phyloP scores from a whole-genome alignment of 176 grass and related monocot species.

The Thalia dealbata region DNA sequence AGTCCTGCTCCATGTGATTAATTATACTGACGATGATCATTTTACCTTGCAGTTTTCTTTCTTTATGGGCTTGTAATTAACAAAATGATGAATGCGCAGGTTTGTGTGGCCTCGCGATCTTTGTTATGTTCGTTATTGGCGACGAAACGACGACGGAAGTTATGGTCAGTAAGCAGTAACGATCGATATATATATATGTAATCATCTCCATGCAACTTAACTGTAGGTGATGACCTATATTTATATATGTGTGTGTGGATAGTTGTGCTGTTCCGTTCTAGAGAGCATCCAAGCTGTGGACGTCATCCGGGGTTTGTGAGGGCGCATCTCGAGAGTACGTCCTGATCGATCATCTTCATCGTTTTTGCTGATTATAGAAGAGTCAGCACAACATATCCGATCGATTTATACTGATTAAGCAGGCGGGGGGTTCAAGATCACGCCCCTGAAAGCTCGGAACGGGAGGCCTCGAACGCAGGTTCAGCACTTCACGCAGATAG shows the following conservation, averaged over 20 bases:
- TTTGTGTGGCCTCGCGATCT: constrained; percentile 92
- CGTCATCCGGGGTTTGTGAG: constrained; percentile 64
- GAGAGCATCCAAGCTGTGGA: constrained; percentile 71
- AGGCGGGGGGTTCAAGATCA: constrained; percentile 98
- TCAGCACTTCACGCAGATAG: constrained; percentile 93
- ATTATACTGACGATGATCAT: neutral
- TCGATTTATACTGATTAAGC: too few species aligned
- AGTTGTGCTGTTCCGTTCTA: constrained; percentile 90
- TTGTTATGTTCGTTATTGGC: constrained; percentile 94
- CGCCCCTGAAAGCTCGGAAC: constrained; percentile 55
- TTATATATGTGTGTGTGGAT: constrained; percentile 6
- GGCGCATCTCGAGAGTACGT: constrained; percentile 87
- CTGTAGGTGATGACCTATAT: too few species aligned
- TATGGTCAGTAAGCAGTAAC: constrained; percentile 74
- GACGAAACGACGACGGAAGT: constrained; percentile 94
- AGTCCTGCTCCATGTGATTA: constrained; percentile 72
- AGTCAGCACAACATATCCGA: too few species aligned
- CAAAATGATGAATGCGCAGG: too few species aligned
- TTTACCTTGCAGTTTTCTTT: neutral
- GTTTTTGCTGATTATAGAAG: too few species aligned
- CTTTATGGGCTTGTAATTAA: too few species aligned
- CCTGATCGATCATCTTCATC: too few species aligned
- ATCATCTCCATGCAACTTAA: too few species aligned
- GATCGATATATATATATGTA: too few species aligned
- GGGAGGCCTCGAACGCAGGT: constrained; percentile 79